Percentiles rank a stretch among this genome's conserved stretches.
Conservation (phyloP, 371 early-diverging fungal genomes). For the Apophysomyces trapeziformis region DNA sequence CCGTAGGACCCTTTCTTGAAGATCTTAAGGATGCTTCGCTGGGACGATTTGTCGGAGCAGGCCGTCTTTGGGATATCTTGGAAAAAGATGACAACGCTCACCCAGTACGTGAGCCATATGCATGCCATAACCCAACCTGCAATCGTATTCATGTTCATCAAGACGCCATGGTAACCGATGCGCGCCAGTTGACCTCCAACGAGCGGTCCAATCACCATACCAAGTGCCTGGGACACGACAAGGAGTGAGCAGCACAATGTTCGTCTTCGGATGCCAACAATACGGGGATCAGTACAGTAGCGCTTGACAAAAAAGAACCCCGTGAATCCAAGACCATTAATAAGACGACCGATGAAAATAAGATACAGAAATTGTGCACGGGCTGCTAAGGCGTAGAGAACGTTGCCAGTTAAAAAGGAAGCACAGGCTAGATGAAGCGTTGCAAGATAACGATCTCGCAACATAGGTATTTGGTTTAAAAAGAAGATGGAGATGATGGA, state of each 20-base stretch:
- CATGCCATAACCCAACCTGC: constrained; percentile 7
- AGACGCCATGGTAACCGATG: background rate
- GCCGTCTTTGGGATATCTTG: constrained; percentile 1
- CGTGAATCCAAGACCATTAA: background rate
- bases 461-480: background rate
- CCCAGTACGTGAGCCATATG: background rate
- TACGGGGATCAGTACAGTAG: constrained; percentile 1
- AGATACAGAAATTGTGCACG: constrained; percentile 7
- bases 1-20: constrained; percentile 1
- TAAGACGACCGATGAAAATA: background rate
- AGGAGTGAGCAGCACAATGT: constrained; percentile 2
- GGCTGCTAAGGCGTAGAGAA: background rate
- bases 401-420: background rate
- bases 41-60: background rate
- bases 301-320: constrained; percentile 6
- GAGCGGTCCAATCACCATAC: constrained; percentile 1
- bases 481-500: constrained; percentile 3
- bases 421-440: constrained; percentile 5
- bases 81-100: background rate
- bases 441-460: background rate
- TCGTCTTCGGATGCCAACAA: constrained; percentile 1
- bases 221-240: background rate
- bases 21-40: background rate
- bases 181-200: constrained; percentile 2
- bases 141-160: constrained; percentile 7